Evolutionary conservation across 257 asterid genomes (phyloP).

Genomic region (Euphrasia confusa): DNA sequence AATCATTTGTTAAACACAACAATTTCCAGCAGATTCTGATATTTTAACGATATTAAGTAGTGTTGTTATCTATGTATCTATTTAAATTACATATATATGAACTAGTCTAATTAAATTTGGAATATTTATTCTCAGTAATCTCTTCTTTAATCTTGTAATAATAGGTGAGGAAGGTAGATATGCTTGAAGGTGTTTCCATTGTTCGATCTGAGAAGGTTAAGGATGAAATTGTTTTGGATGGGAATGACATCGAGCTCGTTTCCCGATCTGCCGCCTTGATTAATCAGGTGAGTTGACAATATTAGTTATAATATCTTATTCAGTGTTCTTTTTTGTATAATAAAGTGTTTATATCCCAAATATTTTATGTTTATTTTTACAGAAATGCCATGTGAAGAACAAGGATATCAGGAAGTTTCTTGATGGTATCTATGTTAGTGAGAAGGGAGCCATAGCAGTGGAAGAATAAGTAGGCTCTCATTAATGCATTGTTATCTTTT

Average conservation of each 20-base stretch:
- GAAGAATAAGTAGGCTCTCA: slow-evolving; percentile 35
- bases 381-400: slow-evolving; percentile 96
- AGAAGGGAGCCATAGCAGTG: slow-evolving; percentile 60
- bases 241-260: slow-evolving; percentile 50
- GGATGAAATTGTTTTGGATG: slow-evolving; percentile 50
- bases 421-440: slow-evolving; percentile 88
- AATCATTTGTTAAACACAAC: too few relatives aligned
- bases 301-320: too few relatives aligned
- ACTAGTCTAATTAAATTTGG: too few relatives aligned
- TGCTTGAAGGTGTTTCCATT: slow-evolving; percentile 52
- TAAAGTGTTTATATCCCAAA: too few relatives aligned
- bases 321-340: too few relatives aligned
- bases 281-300: slow-evolving; percentile 31
- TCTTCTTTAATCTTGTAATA: too few relatives aligned
- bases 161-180: slow-evolving; percentile 65
- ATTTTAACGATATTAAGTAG: too few relatives aligned
- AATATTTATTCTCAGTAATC: too few relatives aligned
- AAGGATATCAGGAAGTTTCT: slow-evolving; percentile 85
- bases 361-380: slow-evolving; percentile 16
- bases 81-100: too few relatives aligned
- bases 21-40: too few relatives aligned
- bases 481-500: background rate
- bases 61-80: too few relatives aligned
- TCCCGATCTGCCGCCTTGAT: slow-evolving; percentile 53
- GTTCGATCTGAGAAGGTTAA: slow-evolving; percentile 55